Conservation (phyloP, 202 grass and related monocot species). For the Eragrostis tef region DNA sequence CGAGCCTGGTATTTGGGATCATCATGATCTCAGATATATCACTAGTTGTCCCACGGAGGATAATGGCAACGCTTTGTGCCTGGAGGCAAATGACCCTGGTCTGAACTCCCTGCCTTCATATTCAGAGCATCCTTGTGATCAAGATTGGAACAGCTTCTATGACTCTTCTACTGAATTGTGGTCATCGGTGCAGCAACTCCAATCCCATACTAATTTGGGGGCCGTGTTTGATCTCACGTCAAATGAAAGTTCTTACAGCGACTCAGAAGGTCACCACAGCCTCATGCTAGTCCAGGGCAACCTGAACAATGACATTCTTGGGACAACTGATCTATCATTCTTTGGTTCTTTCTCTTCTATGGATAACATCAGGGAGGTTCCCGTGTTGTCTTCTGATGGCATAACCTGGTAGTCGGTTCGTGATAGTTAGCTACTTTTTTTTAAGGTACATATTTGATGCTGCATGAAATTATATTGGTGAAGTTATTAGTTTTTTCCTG, state of each 20-base stretch:
- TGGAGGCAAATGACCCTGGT: slow-evolving; percentile 30
- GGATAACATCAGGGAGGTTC: slow-evolving; percentile 43
- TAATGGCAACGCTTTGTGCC: slow-evolving; percentile 2
- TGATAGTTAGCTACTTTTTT: not conserved
- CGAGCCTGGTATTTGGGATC: slow-evolving; percentile 35
- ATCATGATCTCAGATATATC: slow-evolving; percentile 32
- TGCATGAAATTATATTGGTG: slow-evolving; percentile 9
- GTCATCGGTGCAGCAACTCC: slow-evolving; percentile 37
- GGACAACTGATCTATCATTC: slow-evolving; percentile 32
- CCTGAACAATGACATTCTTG: slow-evolving; percentile 28
- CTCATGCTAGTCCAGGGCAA: slow-evolving; percentile 39
- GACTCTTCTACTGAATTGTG: slow-evolving; percentile 38
- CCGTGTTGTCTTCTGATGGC: slow-evolving; percentile 32
- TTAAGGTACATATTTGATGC: not conserved
- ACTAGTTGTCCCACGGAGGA: slow-evolving; percentile 26
- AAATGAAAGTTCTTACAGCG: slow-evolving; percentile 38
- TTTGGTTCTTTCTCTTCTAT: slow-evolving; percentile 43
- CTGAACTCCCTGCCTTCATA: slow-evolving; percentile 40
- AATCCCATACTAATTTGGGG: slow-evolving; percentile 41
- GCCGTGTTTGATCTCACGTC: slow-evolving; percentile 29
- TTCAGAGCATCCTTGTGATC: slow-evolving; percentile 48
- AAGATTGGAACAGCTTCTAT: slow-evolving; percentile 29
- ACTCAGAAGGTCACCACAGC: slow-evolving; percentile 38
- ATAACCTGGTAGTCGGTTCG: slow-evolving; percentile 40
- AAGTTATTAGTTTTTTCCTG: not conserved